A percentile compares a stretch with the other conserved stretches of the same genome.
Conservation (phyloP, 306 rosid species). For the Sphenostylis stenocarpa region DNA sequence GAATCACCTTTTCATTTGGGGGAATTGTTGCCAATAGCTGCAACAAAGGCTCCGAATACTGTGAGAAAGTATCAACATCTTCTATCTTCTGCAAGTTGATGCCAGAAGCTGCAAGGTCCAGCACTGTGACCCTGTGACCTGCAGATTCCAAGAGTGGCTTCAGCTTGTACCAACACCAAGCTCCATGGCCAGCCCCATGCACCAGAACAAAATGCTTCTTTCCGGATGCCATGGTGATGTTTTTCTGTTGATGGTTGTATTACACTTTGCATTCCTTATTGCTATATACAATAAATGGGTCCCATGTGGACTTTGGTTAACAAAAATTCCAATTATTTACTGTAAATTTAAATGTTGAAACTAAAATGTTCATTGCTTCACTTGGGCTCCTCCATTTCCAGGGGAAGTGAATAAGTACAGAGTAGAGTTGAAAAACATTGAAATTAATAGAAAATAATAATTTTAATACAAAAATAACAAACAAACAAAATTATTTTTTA, state of each 20-base stretch:
- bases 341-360: background rate
- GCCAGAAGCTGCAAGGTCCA: constrained; percentile 68
- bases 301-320: background rate
- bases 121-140: constrained; percentile 55
- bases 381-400: no score
- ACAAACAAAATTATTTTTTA: no score
- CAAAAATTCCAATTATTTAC: background rate
- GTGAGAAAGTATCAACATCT: constrained; percentile 42
- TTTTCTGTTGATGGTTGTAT: no score
- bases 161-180: constrained; percentile 82
- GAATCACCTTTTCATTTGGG: constrained; percentile 49
- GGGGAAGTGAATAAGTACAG: no score
- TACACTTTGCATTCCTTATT: background rate
- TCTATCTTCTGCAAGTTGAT: constrained; percentile 38
- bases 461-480: no score
- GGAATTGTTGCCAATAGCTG: constrained; percentile 43
- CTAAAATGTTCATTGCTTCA: no score
- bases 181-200: constrained; percentile 80
- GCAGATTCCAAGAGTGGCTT: constrained; percentile 56
- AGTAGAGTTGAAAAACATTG: no score
- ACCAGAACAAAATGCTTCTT: constrained; percentile 59
- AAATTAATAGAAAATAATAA: no score
- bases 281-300: background rate
- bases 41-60: constrained; percentile 62
- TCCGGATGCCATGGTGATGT: background rate